phyloP scores from a whole-genome alignment of 306 rosid species.

The Begonia fuchsioides region DNA sequence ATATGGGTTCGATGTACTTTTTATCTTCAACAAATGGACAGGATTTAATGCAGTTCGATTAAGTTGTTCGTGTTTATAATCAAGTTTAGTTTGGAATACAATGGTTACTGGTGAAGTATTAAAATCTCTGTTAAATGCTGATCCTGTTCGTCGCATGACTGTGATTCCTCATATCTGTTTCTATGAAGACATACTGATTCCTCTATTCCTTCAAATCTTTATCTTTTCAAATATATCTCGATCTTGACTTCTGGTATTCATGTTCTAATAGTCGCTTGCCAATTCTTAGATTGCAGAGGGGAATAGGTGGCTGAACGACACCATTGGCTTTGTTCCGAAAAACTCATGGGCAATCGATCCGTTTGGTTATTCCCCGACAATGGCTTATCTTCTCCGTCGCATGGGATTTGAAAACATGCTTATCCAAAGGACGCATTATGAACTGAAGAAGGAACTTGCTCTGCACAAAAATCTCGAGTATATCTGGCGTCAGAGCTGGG shows the following conservation, averaged over 20 bases:
- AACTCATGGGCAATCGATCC: constrained; percentile 99
- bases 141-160: no score
- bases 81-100: no score
- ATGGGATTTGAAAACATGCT: constrained; percentile 99
- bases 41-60: no score
- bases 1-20: no score
- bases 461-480: constrained; percentile 77
- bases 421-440: constrained; percentile 95
- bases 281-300: constrained; percentile 79
- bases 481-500: constrained; percentile 98
- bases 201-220: no score
- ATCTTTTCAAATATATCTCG: no score
- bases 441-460: constrained; percentile 94
- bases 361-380: constrained; percentile 95
- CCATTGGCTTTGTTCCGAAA: constrained; percentile 80
- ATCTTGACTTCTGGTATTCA: constrained; percentile 6
- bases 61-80: no score
- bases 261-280: constrained; percentile 7
- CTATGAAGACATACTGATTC: no score
- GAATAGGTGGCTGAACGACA: constrained; percentile 86
- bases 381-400: constrained; percentile 98
- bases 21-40: no score
- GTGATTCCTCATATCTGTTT: no score
- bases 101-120: no score
- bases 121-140: no score